These are phyloP conservation scores for Tricholoma sp. DNA, from an alignment of 768 basidiomycete genomes.

Conservation along the genomic window DNA sequence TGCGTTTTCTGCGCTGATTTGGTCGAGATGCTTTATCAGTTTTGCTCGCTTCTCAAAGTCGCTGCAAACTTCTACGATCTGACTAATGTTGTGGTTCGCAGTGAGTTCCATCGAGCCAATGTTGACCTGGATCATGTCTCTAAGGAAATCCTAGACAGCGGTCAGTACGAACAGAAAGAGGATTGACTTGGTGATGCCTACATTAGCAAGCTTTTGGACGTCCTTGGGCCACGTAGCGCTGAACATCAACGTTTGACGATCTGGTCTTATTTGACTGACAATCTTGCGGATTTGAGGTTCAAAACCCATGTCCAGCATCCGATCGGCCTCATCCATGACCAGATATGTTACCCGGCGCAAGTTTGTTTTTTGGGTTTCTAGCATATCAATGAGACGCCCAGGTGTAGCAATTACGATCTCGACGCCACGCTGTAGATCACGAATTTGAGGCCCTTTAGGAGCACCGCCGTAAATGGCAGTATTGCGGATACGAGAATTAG, in stretches of 20 bases:
- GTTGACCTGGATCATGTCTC: slow-evolving; percentile 97
- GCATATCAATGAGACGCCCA: slow-evolving; percentile 98
- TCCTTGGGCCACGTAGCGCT: slow-evolving; percentile 99
- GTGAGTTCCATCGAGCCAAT: slow-evolving; percentile 98
- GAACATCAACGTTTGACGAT: slow-evolving; percentile 99
- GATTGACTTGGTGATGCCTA: slow-evolving; percentile 23
- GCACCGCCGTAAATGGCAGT: slow-evolving; percentile 99
- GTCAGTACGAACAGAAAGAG: not conserved
- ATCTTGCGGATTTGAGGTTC: slow-evolving; percentile 99
- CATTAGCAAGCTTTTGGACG: slow-evolving; percentile 94
- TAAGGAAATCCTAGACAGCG: slow-evolving; percentile 77
- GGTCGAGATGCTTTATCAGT: slow-evolving; percentile 94
- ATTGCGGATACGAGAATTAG: slow-evolving; percentile 94
- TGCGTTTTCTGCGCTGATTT: slow-evolving; percentile 93
- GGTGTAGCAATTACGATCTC: slow-evolving; percentile 99
- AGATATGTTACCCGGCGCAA: slow-evolving; percentile 94
- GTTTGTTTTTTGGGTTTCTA: slow-evolving; percentile 95
- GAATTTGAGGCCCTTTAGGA: slow-evolving; percentile 97
- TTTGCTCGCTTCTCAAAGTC: slow-evolving; percentile 97
- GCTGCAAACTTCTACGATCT: slow-evolving; percentile 94
- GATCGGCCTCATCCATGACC: slow-evolving; percentile 99
- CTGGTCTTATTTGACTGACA: slow-evolving; percentile 93
- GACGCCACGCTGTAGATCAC: slow-evolving; percentile 94
- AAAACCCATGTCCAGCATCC: slow-evolving; percentile 99
- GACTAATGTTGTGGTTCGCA: slow-evolving; percentile 96